Evolutionary conservation across 164 flowering plant species (phyloP).

Genomic region (Vitis cinerea): DNA sequence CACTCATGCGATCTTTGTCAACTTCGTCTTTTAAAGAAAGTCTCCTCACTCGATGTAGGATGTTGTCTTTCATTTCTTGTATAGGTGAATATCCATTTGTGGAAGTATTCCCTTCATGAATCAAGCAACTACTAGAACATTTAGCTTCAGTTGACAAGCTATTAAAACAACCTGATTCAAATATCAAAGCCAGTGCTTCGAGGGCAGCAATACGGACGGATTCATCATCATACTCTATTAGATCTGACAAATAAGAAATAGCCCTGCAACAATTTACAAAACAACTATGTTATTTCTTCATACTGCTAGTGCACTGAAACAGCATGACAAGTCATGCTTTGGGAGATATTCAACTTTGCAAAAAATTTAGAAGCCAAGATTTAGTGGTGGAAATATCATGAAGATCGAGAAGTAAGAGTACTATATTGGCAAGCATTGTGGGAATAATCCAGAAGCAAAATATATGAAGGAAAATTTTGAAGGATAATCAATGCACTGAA

Average conservation of each 20-base stretch:
- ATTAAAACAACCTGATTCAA: conserved; percentile 1
- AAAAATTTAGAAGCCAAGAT: not conserved
- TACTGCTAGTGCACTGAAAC: not conserved
- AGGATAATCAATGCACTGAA: not conserved
- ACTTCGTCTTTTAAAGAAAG: too few species aligned
- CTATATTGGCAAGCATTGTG: not conserved
- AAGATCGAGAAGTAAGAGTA: not conserved
- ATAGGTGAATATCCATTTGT: too few species aligned
- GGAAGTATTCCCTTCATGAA: too few species aligned
- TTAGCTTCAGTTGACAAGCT: not conserved
- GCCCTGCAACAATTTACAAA: conserved; percentile 13
- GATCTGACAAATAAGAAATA: conserved; percentile 11
- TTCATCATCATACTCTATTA: conserved; percentile 1
- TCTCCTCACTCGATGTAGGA: too few species aligned
- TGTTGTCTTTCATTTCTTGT: too few species aligned
- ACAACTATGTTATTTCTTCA: not conserved
- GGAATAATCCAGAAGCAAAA: not conserved
- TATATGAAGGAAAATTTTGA: not conserved
- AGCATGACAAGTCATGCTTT: not conserved
- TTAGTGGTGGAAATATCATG: not conserved
- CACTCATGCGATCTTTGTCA: too few species aligned
- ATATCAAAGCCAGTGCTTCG: conserved; percentile 5
- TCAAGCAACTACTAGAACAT: too few species aligned
- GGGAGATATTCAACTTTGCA: not conserved
- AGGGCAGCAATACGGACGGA: not conserved